phyloP scores from a whole-genome alignment of 495 filamentous ascomycete genomes.

The Stereocaulon alpinum region DNA sequence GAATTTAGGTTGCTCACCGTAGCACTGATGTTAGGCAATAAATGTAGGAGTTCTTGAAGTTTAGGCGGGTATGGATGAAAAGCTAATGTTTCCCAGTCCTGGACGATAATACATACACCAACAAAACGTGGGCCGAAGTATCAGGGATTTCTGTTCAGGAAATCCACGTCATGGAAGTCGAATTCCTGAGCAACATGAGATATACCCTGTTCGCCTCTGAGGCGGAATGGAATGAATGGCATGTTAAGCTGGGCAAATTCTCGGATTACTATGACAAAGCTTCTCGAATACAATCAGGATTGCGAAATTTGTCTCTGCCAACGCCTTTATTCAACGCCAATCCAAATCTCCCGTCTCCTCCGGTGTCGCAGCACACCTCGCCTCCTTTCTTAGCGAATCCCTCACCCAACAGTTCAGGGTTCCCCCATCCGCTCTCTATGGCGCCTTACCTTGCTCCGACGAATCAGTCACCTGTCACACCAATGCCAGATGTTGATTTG shows the following conservation, averaged over 20 bases:
- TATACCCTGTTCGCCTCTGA: conserved; percentile 83
- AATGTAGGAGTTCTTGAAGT: conserved; percentile 54
- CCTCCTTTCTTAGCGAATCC: conserved; percentile 27
- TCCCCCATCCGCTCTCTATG: conserved; percentile 29
- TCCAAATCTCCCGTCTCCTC: conserved; percentile 46
- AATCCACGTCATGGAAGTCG: conserved; percentile 98
- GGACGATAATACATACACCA: conserved; percentile 98
- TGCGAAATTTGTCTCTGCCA: conserved; percentile 13
- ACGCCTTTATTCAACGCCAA: conserved; percentile 20
- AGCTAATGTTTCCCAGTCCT: conserved; percentile 50
- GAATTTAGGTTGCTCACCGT: conserved; percentile 94
- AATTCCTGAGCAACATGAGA: conserved; percentile 97
- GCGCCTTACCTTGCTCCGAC: conserved; percentile 31
- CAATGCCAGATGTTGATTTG: conserved; percentile 39
- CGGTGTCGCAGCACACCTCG: conserved; percentile 35
- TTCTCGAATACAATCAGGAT: conserved; percentile 24
- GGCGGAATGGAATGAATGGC: conserved; percentile 76
- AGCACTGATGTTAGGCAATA: conserved; percentile 96
- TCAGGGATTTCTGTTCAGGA: conserved; percentile 89
- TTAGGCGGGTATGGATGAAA: not conserved
- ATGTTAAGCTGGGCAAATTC: conserved; percentile 67
- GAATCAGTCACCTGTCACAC: conserved; percentile 42
- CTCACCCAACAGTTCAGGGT: conserved; percentile 21
- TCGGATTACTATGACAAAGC: conserved; percentile 68
- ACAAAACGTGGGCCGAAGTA: conserved; percentile 99